Conservation (phyloP, 257 asterid genomes). For the Solanum boliviense region DNA sequence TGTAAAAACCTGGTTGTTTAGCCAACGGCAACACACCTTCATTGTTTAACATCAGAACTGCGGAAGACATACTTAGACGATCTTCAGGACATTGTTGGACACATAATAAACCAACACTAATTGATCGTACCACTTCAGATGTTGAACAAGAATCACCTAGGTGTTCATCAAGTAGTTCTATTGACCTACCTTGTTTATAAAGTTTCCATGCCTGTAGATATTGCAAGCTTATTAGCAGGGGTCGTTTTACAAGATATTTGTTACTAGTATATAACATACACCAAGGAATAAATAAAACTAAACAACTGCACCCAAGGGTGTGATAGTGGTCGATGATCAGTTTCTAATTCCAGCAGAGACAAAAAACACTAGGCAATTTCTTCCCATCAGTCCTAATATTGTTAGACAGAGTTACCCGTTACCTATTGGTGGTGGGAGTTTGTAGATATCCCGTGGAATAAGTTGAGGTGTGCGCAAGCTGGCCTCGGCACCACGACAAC, state of each 20-base stretch:
- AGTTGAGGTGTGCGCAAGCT: too few relatives aligned
- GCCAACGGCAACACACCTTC: conserved; percentile 14
- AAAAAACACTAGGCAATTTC: too few relatives aligned
- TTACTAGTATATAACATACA: neutral
- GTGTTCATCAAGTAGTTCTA: neutral
- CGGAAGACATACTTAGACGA: conserved; percentile 26
- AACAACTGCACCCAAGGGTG: too few relatives aligned
- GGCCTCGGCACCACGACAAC: too few relatives aligned
- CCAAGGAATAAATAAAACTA: neutral
- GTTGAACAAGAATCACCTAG: neutral
- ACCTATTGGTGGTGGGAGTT: too few relatives aligned
- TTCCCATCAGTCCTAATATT: too few relatives aligned
- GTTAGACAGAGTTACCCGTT: too few relatives aligned
- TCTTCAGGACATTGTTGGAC: conserved; percentile 25
- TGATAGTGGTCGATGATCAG: too few relatives aligned
- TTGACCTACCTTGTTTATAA: neutral
- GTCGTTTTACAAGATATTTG: neutral
- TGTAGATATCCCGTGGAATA: too few relatives aligned
- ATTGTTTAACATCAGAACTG: conserved; percentile 17
- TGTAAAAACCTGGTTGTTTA: conserved; percentile 26
- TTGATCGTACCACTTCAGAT: conserved; percentile 11
- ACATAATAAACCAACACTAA: conserved; percentile 29
- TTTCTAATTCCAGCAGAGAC: too few relatives aligned
- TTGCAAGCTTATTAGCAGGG: neutral
- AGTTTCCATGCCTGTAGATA: neutral